A percentile compares a stretch with the other conserved stretches of the same genome.
Conservation (phyloP, 2,329 filamentous ascomycete genomes). For the Ustulina deusta region DNA sequence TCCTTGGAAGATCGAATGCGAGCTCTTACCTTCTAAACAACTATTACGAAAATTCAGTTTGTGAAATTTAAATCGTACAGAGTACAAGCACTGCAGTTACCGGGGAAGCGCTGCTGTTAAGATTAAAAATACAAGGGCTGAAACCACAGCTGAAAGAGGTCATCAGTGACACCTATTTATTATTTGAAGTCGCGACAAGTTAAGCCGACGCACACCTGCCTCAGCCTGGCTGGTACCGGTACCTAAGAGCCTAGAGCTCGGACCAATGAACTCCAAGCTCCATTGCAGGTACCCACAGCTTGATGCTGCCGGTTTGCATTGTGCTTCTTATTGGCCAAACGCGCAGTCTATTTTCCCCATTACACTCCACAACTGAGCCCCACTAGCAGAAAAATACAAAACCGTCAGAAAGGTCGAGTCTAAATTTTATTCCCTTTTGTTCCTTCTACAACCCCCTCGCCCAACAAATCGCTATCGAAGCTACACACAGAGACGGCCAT, state of each 20-base stretch:
- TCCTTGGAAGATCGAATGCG: conserved; percentile 5
- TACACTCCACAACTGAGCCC: conserved; percentile 12
- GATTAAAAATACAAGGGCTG: not conserved
- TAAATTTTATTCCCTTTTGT: conserved; percentile 41
- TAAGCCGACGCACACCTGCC: no score
- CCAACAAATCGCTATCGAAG: conserved; percentile 99
- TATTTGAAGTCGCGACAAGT: conserved; percentile 6
- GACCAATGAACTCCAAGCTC: conserved; percentile 20
- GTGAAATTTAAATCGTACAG: no score
- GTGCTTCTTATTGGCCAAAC: conserved; percentile 24
- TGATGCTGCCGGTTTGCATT: not conserved
- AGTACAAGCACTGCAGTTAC: no score
- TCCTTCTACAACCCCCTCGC: conserved; percentile 78
- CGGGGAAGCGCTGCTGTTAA: not conserved
- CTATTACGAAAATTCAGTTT: no score
- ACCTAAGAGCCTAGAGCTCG: conserved; percentile 5
- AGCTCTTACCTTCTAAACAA: conserved; percentile 6
- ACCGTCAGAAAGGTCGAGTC: conserved; percentile 40
- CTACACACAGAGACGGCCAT: conserved; percentile 83
- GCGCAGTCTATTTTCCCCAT: not conserved
- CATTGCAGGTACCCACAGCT: not conserved
- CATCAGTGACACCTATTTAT: not conserved
- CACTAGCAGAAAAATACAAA: conserved; percentile 32
- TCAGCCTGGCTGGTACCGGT: not conserved
- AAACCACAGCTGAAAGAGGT: not conserved